Conservation (phyloP, 2,329 filamentous ascomycete species). For the Xylariomycetidae sp. region DNA sequence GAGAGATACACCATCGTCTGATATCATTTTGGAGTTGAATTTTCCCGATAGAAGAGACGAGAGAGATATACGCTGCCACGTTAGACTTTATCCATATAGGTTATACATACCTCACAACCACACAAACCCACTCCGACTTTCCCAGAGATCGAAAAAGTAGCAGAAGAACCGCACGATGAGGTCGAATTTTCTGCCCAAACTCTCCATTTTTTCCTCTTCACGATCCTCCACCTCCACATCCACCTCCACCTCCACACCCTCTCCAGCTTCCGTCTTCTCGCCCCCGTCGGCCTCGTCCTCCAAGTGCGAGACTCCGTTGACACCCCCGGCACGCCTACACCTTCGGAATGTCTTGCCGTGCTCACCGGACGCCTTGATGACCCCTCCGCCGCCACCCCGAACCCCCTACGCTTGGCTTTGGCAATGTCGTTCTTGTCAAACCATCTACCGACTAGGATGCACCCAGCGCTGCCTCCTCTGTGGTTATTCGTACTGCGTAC, state of each 20-base stretch:
- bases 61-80: slow-evolving; percentile 6
- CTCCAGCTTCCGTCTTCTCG: slow-evolving; percentile 3
- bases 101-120: no score
- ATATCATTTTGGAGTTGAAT: no score
- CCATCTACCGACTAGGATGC: slow-evolving; percentile 25
- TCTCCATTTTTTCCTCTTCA: slow-evolving; percentile 16
- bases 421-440: slow-evolving; percentile 30
- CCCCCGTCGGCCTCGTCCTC: slow-evolving; percentile 2
- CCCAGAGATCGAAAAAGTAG: no score
- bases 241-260: slow-evolving; percentile 2
- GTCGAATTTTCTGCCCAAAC: slow-evolving; percentile 17
- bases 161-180: no score
- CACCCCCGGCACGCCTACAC: slow-evolving; percentile 23
- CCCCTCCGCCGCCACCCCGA: slow-evolving; percentile 20
- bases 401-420: slow-evolving; percentile 27
- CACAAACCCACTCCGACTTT: no score
- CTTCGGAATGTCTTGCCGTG: slow-evolving; percentile 22
- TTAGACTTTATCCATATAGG: no score
- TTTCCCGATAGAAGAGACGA: slow-evolving; percentile 10
- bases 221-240: slow-evolving; percentile 4
- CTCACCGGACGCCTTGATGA: slow-evolving; percentile 18
- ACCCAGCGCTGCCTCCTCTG: slow-evolving; percentile 31
- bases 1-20: no score
- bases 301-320: slow-evolving; percentile 8
- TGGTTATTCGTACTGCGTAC: slow-evolving; percentile 22